Evolutionary conservation across 176 grass and related monocot genomes (phyloP).

Genomic region (Phyllostachys edulis): DNA sequence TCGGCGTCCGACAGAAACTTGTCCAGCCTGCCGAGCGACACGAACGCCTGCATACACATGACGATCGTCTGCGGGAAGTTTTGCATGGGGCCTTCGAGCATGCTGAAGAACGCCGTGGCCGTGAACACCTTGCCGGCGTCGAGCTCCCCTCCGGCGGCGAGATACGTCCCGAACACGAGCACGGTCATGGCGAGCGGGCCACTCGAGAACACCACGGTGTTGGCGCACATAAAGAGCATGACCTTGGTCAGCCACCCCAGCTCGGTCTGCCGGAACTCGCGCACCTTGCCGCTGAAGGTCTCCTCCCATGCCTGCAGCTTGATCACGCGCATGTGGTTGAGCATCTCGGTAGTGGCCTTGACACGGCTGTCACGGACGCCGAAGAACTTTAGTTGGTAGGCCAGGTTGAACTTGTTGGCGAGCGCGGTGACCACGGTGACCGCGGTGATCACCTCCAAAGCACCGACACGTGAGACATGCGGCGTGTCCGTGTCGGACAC

Average conservation of each 20-base stretch:
- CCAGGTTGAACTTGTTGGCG: conserved; percentile 47
- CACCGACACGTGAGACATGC: no score
- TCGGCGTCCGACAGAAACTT: conserved; percentile 45
- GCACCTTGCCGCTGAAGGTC: conserved; percentile 42
- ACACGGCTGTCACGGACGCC: conserved; percentile 50
- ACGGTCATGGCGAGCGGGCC: conserved; percentile 41
- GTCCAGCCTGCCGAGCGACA: conserved; percentile 61
- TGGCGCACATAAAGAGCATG: conserved; percentile 50
- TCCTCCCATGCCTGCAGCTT: conserved; percentile 78
- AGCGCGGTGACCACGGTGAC: conserved; percentile 35
- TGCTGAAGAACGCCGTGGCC: conserved; percentile 49
- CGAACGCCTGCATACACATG: conserved; percentile 46
- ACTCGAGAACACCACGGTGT: conserved; percentile 46
- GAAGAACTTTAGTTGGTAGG: conserved; percentile 46
- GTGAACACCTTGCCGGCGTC: conserved; percentile 78
- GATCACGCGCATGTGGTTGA: conserved; percentile 59
- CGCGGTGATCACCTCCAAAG: conserved; percentile 32
- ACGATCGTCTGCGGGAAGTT: conserved; percentile 59
- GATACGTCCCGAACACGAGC: conserved; percentile 60
- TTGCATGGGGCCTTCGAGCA: conserved; percentile 50
- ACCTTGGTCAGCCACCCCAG: conserved; percentile 49
- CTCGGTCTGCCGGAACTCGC: conserved; percentile 37
- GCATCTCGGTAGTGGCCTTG: conserved; percentile 73
- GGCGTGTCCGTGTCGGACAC: no score
- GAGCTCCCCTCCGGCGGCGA: conserved; percentile 35